These are phyloP conservation scores for Colletotrichum truncatum DNA, from an alignment of 2,329 filamentous ascomycete genomes.

Conservation along the genomic window DNA sequence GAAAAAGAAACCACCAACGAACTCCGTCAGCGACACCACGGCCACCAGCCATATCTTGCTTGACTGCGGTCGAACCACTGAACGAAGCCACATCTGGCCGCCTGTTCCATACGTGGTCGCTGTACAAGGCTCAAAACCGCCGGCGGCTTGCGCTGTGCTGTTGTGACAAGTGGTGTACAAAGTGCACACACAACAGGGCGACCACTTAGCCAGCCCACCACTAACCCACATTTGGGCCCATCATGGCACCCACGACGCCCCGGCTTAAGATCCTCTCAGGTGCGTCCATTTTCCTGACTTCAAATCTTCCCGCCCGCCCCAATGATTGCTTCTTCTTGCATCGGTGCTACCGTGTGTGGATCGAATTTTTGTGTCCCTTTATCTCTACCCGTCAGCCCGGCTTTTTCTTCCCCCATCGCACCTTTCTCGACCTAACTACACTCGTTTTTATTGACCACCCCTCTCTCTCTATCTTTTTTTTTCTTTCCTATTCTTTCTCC, in stretches of 20 bases:
- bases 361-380: conserved; percentile 39
- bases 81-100: conserved; percentile 20
- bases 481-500: conserved; percentile 30
- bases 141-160: conserved; percentile 14
- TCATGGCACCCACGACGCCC: conserved; percentile 68
- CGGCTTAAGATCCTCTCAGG: conserved; percentile 70
- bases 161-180: conserved; percentile 27
- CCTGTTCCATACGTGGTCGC: conserved; percentile 21
- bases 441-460: conserved; percentile 26
- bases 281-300: conserved; percentile 50
- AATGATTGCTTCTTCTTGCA: conserved; percentile 31
- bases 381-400: conserved; percentile 30
- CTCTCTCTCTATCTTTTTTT: conserved; percentile 24
- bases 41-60: background rate
- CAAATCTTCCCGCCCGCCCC: conserved; percentile 24
- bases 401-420: conserved; percentile 24
- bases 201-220: conserved; percentile 40
- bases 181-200: conserved; percentile 26
- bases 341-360: conserved; percentile 36
- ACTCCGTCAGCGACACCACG: conserved; percentile 4
- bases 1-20: conserved; percentile 21
- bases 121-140: conserved; percentile 18
- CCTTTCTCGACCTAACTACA: conserved; percentile 25
- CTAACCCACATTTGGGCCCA: conserved; percentile 51
- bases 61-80: background rate